Evolutionary conservation across 2,329 filamentous ascomycete genomes (phyloP).

Genomic region (Magnaporthiopsis poae): DNA sequence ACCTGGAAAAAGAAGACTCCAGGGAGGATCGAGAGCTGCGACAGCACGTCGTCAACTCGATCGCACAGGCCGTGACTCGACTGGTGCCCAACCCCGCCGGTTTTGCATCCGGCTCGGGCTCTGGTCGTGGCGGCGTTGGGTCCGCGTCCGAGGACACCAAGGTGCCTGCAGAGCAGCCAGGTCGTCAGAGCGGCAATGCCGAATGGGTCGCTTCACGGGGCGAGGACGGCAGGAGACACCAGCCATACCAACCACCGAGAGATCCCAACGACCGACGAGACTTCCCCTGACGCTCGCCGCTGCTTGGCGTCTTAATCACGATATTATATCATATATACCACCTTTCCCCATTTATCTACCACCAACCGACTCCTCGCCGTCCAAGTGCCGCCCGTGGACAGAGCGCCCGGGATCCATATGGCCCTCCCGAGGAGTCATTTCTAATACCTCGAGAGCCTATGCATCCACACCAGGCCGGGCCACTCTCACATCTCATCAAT

Average conservation of each 20-base stretch:
- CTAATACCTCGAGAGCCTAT: not conserved
- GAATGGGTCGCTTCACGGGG: conserved; percentile 28
- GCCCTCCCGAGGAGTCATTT: not conserved
- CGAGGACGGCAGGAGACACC: conserved; percentile 21
- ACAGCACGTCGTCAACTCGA: conserved; percentile 61
- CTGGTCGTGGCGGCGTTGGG: conserved; percentile 16
- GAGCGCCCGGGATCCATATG: too few species aligned
- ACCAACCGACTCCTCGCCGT: not conserved
- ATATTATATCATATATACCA: conserved; percentile 1
- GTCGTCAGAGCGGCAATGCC: conserved; percentile 26
- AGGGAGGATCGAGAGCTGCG: conserved; percentile 67
- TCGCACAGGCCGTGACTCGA: conserved; percentile 62
- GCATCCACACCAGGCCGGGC: too few species aligned
- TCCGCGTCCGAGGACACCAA: conserved; percentile 45
- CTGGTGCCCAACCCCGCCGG: conserved; percentile 42
- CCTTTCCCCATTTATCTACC: too few species aligned
- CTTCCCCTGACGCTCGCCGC: conserved; percentile 10
- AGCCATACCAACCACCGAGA: conserved; percentile 14
- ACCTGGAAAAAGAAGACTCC: conserved; percentile 69
- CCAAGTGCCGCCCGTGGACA: not conserved
- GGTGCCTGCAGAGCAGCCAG: conserved; percentile 50
- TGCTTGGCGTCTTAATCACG: not conserved
- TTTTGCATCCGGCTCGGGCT: conserved; percentile 14
- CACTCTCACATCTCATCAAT: not conserved
- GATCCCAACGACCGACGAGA: conserved; percentile 12